Evolutionary conservation across 176 grass and related monocot genomes (phyloP), one percentile per base, ranked within the genome.

Genomic region (Thalia dealbata): DNA sequence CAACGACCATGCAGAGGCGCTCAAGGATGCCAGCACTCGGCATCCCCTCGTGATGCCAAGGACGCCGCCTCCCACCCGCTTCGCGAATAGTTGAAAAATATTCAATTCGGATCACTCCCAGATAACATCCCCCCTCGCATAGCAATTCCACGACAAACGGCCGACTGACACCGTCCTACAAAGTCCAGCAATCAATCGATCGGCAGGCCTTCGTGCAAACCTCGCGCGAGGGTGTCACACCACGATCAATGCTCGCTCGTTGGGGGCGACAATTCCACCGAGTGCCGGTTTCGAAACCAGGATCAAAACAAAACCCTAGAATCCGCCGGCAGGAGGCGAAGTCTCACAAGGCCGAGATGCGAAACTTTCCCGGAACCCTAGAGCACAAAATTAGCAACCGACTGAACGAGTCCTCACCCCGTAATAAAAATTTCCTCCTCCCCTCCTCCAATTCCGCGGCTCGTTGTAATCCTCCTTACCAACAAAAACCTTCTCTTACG

Each of bases 291-390:
- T 38, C 54, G 54, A n/a, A 58, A 22, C 54, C 54, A 8, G 21
- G 18, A n/a, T n/a, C 54, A 58, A n/a, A 58, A 58, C 54, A 58
- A n/a, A 58, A 58, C 54, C 54, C 54, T 58, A 58, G 54, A 58
- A 58, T 58, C 54, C 7, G 45, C 21, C 54, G 18, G 54, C 54
- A n/a, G 21, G 19, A n/a, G 54, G 54, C 7, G 32, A 58, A n/a
- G 54, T n/a, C 32, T 38, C 32, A 38, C 32, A 38, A 38, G 6
- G 19, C 19, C 7, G 16, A 58, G 54, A 58, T 58, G 19, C 54
- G 21, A 23, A 23, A 14, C 54, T n/a, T n/a, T n/a, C 8, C n/a
- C 0, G 19, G 9, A 58, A 58, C 15, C 54, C 54, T 58, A 58
- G 54, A 58, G 54, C 54, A 58, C 18, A 58, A 58, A 58, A 22